phyloP scores from a whole-genome alignment of 108 stramenopile genomes.

The Cyclotella kingstonii region DNA sequence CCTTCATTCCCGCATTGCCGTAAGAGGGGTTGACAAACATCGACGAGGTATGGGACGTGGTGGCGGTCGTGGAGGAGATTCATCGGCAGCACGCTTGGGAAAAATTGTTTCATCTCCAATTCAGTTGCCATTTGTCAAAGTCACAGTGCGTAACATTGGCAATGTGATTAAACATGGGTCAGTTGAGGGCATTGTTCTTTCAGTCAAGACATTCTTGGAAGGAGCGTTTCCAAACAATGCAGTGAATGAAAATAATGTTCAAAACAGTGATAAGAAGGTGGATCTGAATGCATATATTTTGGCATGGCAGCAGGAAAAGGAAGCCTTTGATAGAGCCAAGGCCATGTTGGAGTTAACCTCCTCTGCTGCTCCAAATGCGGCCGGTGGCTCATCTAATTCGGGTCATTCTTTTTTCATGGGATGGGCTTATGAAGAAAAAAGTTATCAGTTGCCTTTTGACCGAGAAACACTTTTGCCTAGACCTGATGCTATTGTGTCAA shows the following conservation, averaged over 20 bases:
- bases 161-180: slow-evolving; percentile 8
- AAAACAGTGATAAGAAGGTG: not conserved
- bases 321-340: slow-evolving; percentile 30
- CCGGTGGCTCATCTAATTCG: not conserved
- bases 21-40: too few relatives aligned
- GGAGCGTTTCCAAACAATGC: slow-evolving; percentile 22
- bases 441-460: not conserved
- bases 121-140: slow-evolving; percentile 44
- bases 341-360: slow-evolving; percentile 14
- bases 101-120: slow-evolving; percentile 24
- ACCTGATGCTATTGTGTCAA: slow-evolving; percentile 14
- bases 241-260: not conserved
- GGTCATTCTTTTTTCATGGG: slow-evolving; percentile 11
- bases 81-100: slow-evolving; percentile 3
- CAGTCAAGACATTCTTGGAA: slow-evolving; percentile 31
- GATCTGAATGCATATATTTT: slow-evolving; percentile 19
- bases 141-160: slow-evolving; percentile 41
- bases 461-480: slow-evolving; percentile 14
- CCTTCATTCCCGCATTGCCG: too few relatives aligned
- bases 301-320: slow-evolving; percentile 34
- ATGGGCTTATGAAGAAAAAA: slow-evolving; percentile 26
- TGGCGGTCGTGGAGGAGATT: slow-evolving; percentile 5
- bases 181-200: slow-evolving; percentile 24
- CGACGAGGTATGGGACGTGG: slow-evolving; percentile 19
- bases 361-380: not conserved